Evolutionary conservation across 495 filamentous ascomycete genomes (phyloP), one percentile per base, ranked within the genome.

Genomic region (Chaetomium tenue): DNA sequence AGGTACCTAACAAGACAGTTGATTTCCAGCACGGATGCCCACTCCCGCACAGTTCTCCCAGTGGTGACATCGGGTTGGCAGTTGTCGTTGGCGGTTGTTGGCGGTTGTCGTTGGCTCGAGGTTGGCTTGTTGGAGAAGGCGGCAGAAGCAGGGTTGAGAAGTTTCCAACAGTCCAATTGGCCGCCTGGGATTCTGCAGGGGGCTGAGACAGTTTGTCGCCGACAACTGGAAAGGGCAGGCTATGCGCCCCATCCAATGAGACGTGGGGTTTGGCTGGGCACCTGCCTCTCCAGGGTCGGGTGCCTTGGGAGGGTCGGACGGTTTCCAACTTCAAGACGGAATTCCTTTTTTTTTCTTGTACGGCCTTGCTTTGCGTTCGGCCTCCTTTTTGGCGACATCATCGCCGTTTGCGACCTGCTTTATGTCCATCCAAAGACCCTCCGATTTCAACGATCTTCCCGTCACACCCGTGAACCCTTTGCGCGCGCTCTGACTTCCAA

Each of bases 161-260:
- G n/a, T n/a, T n/a, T n/a, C n/a, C n/a, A n/a, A n/a, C n/a, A 42
- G 47, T 33, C 20, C 57, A 52, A 0, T 55, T 37, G 47, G 63
- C 48, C 56, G 50, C 46, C 58, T 26, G 48, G n/a, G 22, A 26
- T 42, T 39, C 63, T 65, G 63, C 63, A 65, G 56, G 63, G 63
- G 59, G 46, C 48, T 22, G 25, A 48, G 20, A 30, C 18, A 28
- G 22, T 6, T 50, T n/a, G 52, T 56, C 52, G 22, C 58, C 58
- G 57, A 42, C 58, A 33, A 52, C 62, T 11, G 60, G 48, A 37
- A 37, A 1, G 33, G 33, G 33, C 33, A 37, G 33, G 33, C 33
- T 7, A 58, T 60, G 54, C 52, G 60, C 48, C 52, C 47, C 33
- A 33, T 59, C 65, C 65, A 67, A 67, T 67, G 61, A 58, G 61